These are phyloP conservation scores for Paramecium octaurelia DNA, from an alignment of 73 alveolate species.

Conservation along the genomic window DNA sequence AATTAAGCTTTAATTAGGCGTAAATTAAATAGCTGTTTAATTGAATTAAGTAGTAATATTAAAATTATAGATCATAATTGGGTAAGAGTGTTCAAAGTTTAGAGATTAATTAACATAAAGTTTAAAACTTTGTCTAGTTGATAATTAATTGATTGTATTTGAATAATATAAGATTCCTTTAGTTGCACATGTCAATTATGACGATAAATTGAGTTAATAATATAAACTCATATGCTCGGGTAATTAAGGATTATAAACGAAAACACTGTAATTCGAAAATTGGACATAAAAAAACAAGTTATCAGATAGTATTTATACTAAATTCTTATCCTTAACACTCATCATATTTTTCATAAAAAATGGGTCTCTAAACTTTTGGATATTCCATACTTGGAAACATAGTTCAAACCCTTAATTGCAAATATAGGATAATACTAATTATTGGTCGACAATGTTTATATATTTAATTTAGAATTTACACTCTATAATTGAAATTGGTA, in stretches of 20 bases:
- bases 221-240: background rate
- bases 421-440: background rate
- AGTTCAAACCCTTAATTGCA: background rate
- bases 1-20: background rate
- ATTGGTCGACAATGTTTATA: no score
- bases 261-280: no score
- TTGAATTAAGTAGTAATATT: background rate
- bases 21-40: background rate
- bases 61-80: background rate
- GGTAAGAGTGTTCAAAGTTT: background rate
- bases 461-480: background rate
- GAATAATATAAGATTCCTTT: no score
- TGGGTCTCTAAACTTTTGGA: no score
- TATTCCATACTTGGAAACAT: background rate
- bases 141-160: no score
- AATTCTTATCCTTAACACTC: no score
- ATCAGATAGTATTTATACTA: background rate
- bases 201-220: background rate
- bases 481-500: background rate
- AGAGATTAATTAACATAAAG: background rate
- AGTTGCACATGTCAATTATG: background rate
- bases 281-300: background rate
- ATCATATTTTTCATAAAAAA: no score
- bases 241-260: background rate
- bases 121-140: no score